phyloP scores from a whole-genome alignment of 2,329 filamentous ascomycete species.

The Calycina marina region DNA sequence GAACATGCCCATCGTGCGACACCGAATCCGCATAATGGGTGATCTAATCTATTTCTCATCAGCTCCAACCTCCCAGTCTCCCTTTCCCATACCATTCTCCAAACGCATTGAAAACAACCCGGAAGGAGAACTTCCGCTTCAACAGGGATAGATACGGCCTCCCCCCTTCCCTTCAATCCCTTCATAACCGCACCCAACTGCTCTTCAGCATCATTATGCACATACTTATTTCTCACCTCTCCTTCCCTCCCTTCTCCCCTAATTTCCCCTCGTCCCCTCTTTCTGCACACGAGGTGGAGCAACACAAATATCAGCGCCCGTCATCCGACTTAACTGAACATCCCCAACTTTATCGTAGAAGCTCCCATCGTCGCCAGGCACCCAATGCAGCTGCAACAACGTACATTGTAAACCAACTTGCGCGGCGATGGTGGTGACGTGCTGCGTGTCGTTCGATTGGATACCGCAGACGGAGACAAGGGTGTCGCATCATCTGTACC shows the following conservation, averaged over 20 bases:
- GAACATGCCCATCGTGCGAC: conserved; percentile 58
- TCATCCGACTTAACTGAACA: conserved; percentile 53
- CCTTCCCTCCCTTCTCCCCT: too few species aligned
- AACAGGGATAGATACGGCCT: conserved; percentile 58
- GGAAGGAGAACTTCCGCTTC: conserved; percentile 32
- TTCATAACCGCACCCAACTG: neutral
- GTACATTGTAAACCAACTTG: conserved; percentile 39
- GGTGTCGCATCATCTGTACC: conserved; percentile 40
- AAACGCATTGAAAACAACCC: neutral
- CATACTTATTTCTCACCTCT: too few species aligned
- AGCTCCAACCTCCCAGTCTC: too few species aligned
- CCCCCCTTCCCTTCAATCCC: conserved; percentile 27
- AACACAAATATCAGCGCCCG: conserved; percentile 37
- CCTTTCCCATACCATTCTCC: too few species aligned
- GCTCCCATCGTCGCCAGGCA: conserved; percentile 26
- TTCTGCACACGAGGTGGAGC: conserved; percentile 14
- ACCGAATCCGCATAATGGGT: conserved; percentile 53
- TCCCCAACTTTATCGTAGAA: conserved; percentile 51
- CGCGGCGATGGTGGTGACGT: conserved; percentile 47
- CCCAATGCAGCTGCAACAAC: conserved; percentile 56
- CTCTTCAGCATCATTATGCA: neutral
- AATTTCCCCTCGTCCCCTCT: neutral
- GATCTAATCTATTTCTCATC: conserved; percentile 33
- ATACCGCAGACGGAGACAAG: conserved; percentile 53
- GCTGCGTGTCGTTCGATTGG: conserved; percentile 56